These are phyloP conservation scores for Teratosphaeria zuluensis DNA, from an alignment of 2,329 filamentous ascomycete species.

Conservation along the genomic window DNA sequence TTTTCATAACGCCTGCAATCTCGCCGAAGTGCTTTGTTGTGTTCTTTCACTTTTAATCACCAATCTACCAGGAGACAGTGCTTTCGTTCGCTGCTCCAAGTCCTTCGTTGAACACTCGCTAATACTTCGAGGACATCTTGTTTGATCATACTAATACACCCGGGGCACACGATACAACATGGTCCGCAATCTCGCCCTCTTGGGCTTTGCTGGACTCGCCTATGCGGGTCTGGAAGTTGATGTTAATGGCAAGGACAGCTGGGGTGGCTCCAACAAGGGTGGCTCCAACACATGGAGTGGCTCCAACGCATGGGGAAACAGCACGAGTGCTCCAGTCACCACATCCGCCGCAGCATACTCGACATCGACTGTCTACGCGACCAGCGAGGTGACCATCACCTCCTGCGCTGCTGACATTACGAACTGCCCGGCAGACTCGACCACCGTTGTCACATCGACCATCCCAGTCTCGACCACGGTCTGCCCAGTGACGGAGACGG, in stretches of 20 bases:
- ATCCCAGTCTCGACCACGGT: conserved; percentile 31
- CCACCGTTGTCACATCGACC: conserved; percentile 26
- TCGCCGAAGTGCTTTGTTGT: neutral
- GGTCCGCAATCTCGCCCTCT: conserved; percentile 1
- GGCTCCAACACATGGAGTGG: neutral
- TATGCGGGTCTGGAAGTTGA: neutral
- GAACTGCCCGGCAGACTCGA: conserved; percentile 13
- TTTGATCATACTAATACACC: neutral
- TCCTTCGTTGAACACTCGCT: neutral
- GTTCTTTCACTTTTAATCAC: neutral
- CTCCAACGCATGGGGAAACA: neutral
- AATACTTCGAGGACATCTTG: neutral
- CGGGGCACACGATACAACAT: neutral
- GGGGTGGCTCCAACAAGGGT: neutral
- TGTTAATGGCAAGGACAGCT: neutral
- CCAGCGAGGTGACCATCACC: conserved; percentile 13
- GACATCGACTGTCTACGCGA: conserved; percentile 12
- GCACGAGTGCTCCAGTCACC: neutral
- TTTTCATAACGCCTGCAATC: neutral
- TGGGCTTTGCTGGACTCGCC: conserved; percentile 1
- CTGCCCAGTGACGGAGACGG: conserved; percentile 62
- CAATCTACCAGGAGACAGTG: conserved; percentile 1
- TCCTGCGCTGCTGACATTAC: conserved; percentile 11
- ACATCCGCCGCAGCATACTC: conserved; percentile 3
- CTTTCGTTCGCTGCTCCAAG: conserved; percentile 3